Base-by-base conservation (phyloP, 106 monocot species). In the Triglochin maritima region DNA sequence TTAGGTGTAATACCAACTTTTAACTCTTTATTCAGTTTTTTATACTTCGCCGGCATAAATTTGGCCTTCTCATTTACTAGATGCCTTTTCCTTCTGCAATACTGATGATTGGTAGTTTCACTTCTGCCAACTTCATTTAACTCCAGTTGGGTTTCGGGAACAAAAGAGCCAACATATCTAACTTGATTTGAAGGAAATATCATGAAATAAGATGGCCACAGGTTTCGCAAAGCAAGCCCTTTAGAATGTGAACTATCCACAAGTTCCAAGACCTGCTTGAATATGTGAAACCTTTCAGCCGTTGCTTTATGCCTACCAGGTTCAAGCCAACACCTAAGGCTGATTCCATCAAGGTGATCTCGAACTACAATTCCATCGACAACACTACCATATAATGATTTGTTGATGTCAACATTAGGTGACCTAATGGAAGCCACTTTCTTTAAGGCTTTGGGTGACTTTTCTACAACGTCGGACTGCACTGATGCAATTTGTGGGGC, bases 261-360 rank as follows among this genome's bases (percentile, higher is more conserved):
- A 80, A 91, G 53, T 61, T 86, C 80, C 64, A 96, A 57, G 4
- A 96, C 86, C 50, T 88, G 87, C 69, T 71, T 90, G 74, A 96
- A 91, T 49, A 91, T 67, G 43, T 82, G 69, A 70, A 86, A 54
- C 68, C 81, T 88, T 72, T 83, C 83, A 72, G 17, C n/a, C 75
- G 77, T 80, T 61, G 71, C 65, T 51, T 69, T 83, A 55, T 67
- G 76, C 12, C 12, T 69, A 9, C 64, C 76, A 9, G 49, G 51
- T 43, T 66, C 82, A 53, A 91, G 67, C 83, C 80, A 82, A 69
- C 84, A 65, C 74, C 90, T 88, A 66, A 96, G 62, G 74, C 56
- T 88, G 56, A 73, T 75, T 57, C 76, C 91, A 50, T 53, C 5
- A 6, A 44, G 54, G 12, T 69, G 17, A 61, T 43, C 58, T 43